Conservation (phyloP, 352 stramenopile species). For the Phytopythium litorale region DNA sequence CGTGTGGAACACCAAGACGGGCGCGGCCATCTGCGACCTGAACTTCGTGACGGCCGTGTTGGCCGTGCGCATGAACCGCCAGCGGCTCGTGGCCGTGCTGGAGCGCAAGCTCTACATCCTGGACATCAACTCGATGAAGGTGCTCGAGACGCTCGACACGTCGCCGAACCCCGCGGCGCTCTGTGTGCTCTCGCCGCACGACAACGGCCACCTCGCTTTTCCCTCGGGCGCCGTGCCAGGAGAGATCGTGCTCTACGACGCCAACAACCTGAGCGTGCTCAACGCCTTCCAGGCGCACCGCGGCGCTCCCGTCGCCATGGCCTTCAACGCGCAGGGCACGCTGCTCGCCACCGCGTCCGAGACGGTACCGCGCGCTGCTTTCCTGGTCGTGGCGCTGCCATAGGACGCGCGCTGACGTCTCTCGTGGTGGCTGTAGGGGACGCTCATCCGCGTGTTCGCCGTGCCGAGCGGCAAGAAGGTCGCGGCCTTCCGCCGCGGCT, state of each 20-base stretch:
- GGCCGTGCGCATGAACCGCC: conserved; percentile 89
- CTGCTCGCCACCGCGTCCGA: conserved; percentile 89
- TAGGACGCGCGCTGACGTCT: not conserved
- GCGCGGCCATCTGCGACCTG: conserved; percentile 87
- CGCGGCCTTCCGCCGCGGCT: conserved; percentile 93
- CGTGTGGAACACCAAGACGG: conserved; percentile 92
- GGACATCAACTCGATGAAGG: conserved; percentile 93
- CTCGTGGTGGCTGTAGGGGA: conserved; percentile 73
- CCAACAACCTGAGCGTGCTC: conserved; percentile 89
- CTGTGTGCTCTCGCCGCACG: conserved; percentile 81
- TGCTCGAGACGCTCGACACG: conserved; percentile 89
- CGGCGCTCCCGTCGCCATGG: conserved; percentile 82
- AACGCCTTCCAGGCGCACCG: conserved; percentile 90
- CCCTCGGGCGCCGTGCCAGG: conserved; percentile 74
- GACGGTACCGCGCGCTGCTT: conserved; percentile 45
- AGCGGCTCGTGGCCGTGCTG: conserved; percentile 84
- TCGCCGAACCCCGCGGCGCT: conserved; percentile 83
- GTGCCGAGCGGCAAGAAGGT: conserved; percentile 89
- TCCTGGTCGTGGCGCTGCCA: not conserved
- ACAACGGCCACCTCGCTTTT: conserved; percentile 85
- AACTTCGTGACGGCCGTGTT: conserved; percentile 91
- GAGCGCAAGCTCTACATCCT: conserved; percentile 92
- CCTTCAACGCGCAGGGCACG: conserved; percentile 84
- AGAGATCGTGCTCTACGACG: conserved; percentile 91
- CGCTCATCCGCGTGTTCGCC: conserved; percentile 97